These are phyloP conservation scores for Penicillium sumatraense DNA, from an alignment of 2,329 filamentous ascomycete genomes.

Conservation along the genomic window DNA sequence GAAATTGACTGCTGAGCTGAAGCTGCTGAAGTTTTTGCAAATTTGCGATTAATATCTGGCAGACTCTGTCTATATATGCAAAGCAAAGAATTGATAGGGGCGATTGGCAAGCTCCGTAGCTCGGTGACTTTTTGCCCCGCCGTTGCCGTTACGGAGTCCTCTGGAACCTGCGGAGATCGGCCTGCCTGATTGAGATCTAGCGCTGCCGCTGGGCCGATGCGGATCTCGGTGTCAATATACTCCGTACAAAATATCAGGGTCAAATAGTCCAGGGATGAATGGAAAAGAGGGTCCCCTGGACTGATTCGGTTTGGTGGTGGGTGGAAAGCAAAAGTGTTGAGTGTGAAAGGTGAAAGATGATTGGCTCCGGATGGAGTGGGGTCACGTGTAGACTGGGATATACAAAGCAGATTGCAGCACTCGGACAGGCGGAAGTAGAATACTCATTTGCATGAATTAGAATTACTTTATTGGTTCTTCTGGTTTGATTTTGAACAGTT, in stretches of 20 bases:
- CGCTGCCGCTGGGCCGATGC: slow-evolving; percentile 28
- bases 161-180: slow-evolving; percentile 9
- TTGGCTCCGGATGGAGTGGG: background rate
- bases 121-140: slow-evolving; percentile 5
- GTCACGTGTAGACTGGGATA: slow-evolving; percentile 10
- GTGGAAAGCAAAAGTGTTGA: background rate
- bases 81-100: background rate
- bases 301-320: background rate
- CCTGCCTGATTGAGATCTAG: slow-evolving; percentile 21
- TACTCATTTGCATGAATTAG: background rate
- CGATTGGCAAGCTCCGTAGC: background rate
- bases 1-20: slow-evolving; percentile 6
- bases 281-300: background rate
- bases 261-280: no score
- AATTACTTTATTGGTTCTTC: background rate
- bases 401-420: slow-evolving; percentile 11
- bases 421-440: slow-evolving; percentile 3
- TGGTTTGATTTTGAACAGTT: no score
- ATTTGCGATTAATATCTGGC: background rate
- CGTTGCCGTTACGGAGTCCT: background rate
- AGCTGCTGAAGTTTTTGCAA: background rate
- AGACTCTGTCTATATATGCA: background rate
- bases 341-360: no score
- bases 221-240: background rate
- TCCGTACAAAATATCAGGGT: no score